phyloP scores from a whole-genome alignment of 345 rosid genomes.

The Citrus hindsii region DNA sequence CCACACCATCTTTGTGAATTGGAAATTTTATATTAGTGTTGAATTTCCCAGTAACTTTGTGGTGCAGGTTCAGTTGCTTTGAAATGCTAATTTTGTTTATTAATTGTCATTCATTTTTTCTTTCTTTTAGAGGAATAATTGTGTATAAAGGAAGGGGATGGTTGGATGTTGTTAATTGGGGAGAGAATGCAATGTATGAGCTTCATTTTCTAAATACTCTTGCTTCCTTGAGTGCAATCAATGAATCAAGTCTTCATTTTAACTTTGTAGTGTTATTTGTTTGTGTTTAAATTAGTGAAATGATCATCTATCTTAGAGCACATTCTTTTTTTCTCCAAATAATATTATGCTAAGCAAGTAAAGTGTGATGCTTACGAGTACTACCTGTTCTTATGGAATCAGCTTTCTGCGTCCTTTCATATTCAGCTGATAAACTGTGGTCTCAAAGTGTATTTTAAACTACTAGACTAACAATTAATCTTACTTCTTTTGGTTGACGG shows the following conservation, averaged over 20 bases:
- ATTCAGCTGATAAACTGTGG: background rate
- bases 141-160: slow-evolving; percentile 26
- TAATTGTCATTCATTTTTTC: slow-evolving; percentile 18
- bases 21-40: slow-evolving; percentile 24
- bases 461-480: background rate
- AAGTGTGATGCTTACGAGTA: background rate
- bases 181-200: slow-evolving; percentile 22
- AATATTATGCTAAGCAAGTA: background rate
- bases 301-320: background rate
- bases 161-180: slow-evolving; percentile 14
- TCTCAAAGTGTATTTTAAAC: background rate
- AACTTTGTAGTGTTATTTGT: background rate
- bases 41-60: slow-evolving; percentile 19
- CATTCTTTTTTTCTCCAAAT: background rate
- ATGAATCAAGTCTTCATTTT: slow-evolving; percentile 9
- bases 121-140: slow-evolving; percentile 31
- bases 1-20: slow-evolving; percentile 20
- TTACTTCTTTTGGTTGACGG: background rate
- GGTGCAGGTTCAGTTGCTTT: slow-evolving; percentile 28
- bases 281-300: background rate
- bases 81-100: slow-evolving; percentile 32
- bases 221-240: slow-evolving; percentile 6
- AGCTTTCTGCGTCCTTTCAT: background rate
- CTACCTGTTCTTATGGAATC: background rate
- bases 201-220: slow-evolving; percentile 7